Percentiles rank a stretch among this genome's conserved stretches.
These are phyloP conservation scores for Geranomyces variabilis DNA, from an alignment of 192 early-diverging fungal species.

Conservation along the genomic window DNA sequence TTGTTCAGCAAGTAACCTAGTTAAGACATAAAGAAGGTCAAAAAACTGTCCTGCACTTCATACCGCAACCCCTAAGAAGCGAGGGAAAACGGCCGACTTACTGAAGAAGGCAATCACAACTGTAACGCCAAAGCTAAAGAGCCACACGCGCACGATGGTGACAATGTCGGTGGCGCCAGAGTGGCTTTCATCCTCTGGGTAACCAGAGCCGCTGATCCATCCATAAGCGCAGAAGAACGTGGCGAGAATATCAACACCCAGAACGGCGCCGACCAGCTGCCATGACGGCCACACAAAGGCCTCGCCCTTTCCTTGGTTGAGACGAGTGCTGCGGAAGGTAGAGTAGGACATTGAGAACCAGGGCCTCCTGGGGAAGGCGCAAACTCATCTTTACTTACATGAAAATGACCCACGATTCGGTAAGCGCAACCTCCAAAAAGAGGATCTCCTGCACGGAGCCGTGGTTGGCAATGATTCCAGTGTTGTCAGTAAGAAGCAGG, in stretches of 20 bases:
- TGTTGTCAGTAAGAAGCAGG: slow-evolving; percentile 21
- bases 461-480: slow-evolving; percentile 19
- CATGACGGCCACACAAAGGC: slow-evolving; percentile 21
- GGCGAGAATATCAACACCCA: slow-evolving; percentile 28
- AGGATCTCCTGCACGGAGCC: slow-evolving; percentile 21
- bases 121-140: slow-evolving; percentile 42
- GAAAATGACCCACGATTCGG: slow-evolving; percentile 33
- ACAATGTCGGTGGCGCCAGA: slow-evolving; percentile 22
- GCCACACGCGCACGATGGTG: slow-evolving; percentile 33
- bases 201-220: slow-evolving; percentile 19
- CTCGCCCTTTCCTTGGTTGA: neutral
- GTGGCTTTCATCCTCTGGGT: neutral
- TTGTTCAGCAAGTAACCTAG: neutral
- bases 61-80: neutral
- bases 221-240: slow-evolving; percentile 29
- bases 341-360: neutral
- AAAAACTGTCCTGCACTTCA: too few species aligned
- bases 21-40: neutral
- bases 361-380: neutral
- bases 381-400: neutral
- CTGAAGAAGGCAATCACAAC: slow-evolving; percentile 47
- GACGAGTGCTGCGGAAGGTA: slow-evolving; percentile 4
- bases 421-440: slow-evolving; percentile 30
- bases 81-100: neutral
- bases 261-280: slow-evolving; percentile 32